Percentiles rank a stretch among this genome's conserved stretches.
These are phyloP conservation scores for Calonectria honghensis DNA, from an alignment of 2,329 filamentous ascomycete genomes.

Conservation along the genomic window DNA sequence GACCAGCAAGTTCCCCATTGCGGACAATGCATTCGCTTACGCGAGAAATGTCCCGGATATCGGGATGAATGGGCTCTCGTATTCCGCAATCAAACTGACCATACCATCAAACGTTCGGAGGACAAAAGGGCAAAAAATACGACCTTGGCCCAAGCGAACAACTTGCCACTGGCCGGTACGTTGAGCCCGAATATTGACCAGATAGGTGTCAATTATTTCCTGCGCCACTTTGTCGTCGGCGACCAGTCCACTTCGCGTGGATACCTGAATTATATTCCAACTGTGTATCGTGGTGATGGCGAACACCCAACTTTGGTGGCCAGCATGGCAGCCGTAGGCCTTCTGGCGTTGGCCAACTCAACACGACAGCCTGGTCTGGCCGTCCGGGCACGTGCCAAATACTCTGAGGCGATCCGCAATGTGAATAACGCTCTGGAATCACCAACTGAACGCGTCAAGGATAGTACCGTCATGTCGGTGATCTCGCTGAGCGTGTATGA, in stretches of 20 bases:
- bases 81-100: neutral
- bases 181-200: neutral
- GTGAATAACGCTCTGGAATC: neutral
- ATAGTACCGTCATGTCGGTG: constrained; percentile 11
- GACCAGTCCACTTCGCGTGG: neutral
- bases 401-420: neutral
- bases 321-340: constrained; percentile 7
- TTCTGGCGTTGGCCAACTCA: constrained; percentile 5
- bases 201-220: neutral
- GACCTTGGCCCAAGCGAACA: no score
- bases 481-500: constrained; percentile 10
- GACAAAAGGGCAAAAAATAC: neutral
- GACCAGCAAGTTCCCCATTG: constrained; percentile 15
- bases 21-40: constrained; percentile 13
- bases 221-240: neutral
- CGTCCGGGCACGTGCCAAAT: neutral
- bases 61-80: constrained; percentile 8
- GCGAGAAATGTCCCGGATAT: constrained; percentile 7
- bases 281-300: neutral
- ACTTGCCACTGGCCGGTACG: neutral
- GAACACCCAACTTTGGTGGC: neutral
- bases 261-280: constrained; percentile 1
- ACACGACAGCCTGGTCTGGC: neutral
- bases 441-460: neutral
- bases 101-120: neutral